phyloP scores from a whole-genome alignment of 495 filamentous ascomycete genomes.

The Bryoglossum gracile region DNA sequence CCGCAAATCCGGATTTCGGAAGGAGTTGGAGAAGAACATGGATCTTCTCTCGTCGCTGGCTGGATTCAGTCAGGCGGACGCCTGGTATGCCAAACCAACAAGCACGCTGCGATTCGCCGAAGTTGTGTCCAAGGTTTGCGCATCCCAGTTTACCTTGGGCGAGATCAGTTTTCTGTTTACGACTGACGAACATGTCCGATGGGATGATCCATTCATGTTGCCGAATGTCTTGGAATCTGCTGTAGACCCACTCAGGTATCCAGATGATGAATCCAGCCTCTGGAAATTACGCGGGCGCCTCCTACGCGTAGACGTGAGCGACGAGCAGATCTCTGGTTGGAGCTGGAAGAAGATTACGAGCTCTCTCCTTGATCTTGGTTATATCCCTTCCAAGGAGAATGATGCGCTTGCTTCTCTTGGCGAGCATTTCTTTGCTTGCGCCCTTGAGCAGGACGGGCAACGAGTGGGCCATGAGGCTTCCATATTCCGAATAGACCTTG shows the following conservation, averaged over 20 bases:
- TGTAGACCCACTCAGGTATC: not conserved
- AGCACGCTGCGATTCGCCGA: conserved; percentile 2
- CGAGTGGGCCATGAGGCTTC: too few relatives aligned
- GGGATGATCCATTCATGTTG: conserved; percentile 1
- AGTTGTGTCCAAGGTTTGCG: not conserved
- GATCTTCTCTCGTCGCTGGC: not conserved
- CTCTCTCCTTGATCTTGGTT: too few relatives aligned
- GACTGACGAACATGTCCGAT: not conserved
- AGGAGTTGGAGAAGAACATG: not conserved
- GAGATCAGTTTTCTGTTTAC: conserved; percentile 3
- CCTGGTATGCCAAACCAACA: conserved; percentile 1
- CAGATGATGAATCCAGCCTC: not conserved
- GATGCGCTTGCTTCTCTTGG: not conserved
- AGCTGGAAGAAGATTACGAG: conserved; percentile 1
- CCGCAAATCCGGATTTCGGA: too few relatives aligned
- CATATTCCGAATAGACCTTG: not conserved
- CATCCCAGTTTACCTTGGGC: not conserved
- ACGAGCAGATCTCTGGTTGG: not conserved
- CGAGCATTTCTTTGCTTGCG: conserved; percentile 3
- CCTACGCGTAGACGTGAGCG: not conserved
- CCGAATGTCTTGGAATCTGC: not conserved
- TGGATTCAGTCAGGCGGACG: not conserved
- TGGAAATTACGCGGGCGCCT: not conserved
- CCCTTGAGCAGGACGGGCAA: too few relatives aligned
- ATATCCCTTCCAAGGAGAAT: not conserved